Conservation (phyloP, 1,284 basidiomycete species). For the Sphagnurus paluster region DNA sequence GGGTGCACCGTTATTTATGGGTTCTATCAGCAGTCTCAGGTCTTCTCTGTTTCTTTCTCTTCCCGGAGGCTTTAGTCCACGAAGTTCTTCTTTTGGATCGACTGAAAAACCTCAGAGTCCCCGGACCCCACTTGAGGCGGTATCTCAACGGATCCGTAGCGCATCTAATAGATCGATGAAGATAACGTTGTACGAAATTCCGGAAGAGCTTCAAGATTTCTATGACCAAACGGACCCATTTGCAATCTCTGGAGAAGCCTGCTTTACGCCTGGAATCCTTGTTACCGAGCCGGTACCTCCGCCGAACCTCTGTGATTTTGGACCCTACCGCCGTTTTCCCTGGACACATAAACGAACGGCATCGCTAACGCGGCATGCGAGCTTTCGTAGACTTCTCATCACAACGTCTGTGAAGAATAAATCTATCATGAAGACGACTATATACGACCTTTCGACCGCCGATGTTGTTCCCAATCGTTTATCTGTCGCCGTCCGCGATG, state of each 20-base stretch:
- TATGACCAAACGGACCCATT: slow-evolving; percentile 22
- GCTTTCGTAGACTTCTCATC: neutral
- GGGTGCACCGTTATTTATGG: slow-evolving; percentile 28
- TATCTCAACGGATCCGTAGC: slow-evolving; percentile 25
- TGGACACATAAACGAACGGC: slow-evolving; percentile 5
- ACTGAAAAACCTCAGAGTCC: slow-evolving; percentile 15
- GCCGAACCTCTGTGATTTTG: slow-evolving; percentile 15
- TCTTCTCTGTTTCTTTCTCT: slow-evolving; percentile 21
- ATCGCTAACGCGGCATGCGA: slow-evolving; percentile 6
- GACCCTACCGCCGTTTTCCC: slow-evolving; percentile 9
- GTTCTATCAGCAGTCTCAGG: slow-evolving; percentile 10
- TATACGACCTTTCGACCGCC: slow-evolving; percentile 22
- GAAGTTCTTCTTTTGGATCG: slow-evolving; percentile 7
- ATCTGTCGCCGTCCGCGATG: slow-evolving; percentile 3
- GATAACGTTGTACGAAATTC: slow-evolving; percentile 11
- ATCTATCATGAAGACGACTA: slow-evolving; percentile 18
- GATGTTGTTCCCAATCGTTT: slow-evolving; percentile 11
- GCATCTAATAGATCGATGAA: slow-evolving; percentile 15
- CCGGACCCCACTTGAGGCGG: slow-evolving; percentile 21
- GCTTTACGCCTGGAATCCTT: slow-evolving; percentile 10
- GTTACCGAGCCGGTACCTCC: neutral
- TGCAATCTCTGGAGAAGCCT: slow-evolving; percentile 15
- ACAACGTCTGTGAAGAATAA: slow-evolving; percentile 8
- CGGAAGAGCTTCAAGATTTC: slow-evolving; percentile 19
- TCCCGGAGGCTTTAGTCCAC: slow-evolving; percentile 20